Conservation (phyloP, 2,329 filamentous ascomycete species). For the Blastomyces parvus region DNA sequence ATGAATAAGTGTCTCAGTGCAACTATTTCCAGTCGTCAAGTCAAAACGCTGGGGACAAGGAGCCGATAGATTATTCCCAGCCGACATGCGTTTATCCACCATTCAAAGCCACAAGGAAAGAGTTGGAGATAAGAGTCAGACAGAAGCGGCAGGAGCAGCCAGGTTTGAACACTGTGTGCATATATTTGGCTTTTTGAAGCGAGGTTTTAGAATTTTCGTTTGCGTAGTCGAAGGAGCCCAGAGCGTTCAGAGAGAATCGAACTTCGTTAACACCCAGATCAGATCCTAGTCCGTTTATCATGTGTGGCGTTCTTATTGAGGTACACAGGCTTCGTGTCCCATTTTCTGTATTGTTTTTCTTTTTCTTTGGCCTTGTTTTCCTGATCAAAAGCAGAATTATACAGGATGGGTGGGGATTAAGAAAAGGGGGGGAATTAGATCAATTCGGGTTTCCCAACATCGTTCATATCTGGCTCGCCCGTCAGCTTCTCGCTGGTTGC, state of each 20-base stretch:
- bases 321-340: not conserved
- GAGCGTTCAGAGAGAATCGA: not conserved
- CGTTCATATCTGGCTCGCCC: not conserved
- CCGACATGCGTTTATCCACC: not conserved
- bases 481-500: not conserved
- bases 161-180: not conserved
- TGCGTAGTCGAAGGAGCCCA: not conserved
- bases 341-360: not conserved
- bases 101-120: not conserved
- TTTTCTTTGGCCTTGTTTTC: too few species aligned
- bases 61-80: not conserved
- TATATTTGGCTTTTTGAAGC: not conserved
- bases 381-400: not conserved
- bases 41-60: not conserved
- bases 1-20: not conserved
- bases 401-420: not conserved
- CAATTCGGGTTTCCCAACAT: not conserved
- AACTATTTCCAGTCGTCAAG: not conserved
- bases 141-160: not conserved
- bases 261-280: not conserved
- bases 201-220: conserved; percentile 1
- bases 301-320: not conserved
- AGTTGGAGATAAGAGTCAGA: not conserved
- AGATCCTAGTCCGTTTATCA: not conserved
- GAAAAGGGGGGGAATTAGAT: not conserved